phyloP scores from a whole-genome alignment of 805 yeast genomes.

The Ogataea paraovalis region DNA sequence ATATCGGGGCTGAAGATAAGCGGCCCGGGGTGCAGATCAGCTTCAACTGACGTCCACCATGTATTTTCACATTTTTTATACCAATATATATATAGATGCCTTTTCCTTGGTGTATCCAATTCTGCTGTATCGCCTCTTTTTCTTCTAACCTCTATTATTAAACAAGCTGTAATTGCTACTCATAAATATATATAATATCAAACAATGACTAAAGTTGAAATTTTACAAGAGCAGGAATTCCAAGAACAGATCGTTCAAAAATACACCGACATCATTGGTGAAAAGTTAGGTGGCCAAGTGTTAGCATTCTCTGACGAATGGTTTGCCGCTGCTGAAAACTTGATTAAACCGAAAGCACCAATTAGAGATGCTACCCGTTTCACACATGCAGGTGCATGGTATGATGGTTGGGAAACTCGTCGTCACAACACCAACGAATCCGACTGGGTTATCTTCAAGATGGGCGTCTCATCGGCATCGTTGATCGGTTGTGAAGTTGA shows the following conservation, averaged over 20 bases:
- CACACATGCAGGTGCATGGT: conserved; percentile 90
- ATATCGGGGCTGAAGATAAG: not conserved
- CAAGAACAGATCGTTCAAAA: conserved; percentile 43
- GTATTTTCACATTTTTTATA: too few species aligned
- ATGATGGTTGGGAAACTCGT: conserved; percentile 98
- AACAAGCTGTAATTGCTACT: too few species aligned
- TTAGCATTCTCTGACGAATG: conserved; percentile 78
- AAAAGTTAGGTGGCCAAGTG: conserved; percentile 75
- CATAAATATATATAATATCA: too few species aligned
- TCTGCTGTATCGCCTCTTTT: not conserved
- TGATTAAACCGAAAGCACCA: conserved; percentile 78
- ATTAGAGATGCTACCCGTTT: conserved; percentile 77
- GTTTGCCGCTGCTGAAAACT: conserved; percentile 90
- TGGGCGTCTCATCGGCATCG: conserved; percentile 81
- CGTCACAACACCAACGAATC: conserved; percentile 82
- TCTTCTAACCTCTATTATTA: not conserved
- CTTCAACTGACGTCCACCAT: not conserved
- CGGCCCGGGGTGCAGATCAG: not conserved
- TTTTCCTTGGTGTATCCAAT: too few species aligned
- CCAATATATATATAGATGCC: too few species aligned
- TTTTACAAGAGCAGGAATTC: conserved; percentile 35
- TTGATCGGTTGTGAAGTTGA: conserved; percentile 85
- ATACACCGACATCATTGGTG: conserved; percentile 78
- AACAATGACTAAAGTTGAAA: conserved; percentile 1
- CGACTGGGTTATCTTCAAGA: conserved; percentile 81